Conservation (phyloP, 331 rosid species). For the Malus hybrid region DNA sequence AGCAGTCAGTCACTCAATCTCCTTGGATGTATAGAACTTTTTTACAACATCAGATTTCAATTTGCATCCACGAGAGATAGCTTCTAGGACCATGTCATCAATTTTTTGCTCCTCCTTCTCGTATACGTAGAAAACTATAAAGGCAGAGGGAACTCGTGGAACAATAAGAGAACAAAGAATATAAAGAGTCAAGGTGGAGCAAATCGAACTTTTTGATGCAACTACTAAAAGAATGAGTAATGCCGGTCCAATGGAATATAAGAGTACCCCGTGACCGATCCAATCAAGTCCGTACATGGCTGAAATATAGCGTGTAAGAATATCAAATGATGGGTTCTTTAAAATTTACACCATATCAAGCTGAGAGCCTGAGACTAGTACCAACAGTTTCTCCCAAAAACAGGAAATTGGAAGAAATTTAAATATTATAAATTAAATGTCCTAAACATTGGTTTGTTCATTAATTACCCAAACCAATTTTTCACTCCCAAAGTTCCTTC, state of each 20-base stretch:
- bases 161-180: neutral
- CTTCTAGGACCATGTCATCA: slow-evolving; percentile 40
- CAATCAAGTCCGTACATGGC: neutral
- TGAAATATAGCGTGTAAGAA: neutral
- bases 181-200: neutral
- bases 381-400: neutral
- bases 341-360: too few relatives aligned
- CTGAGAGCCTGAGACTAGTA: too few relatives aligned
- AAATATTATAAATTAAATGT: too few relatives aligned
- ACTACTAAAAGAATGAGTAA: neutral
- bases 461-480: neutral
- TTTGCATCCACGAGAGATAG: slow-evolving; percentile 46
- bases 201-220: neutral
- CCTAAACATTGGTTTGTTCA: neutral
- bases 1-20: slow-evolving; percentile 32
- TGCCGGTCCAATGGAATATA: neutral
- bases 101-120: slow-evolving; percentile 80
- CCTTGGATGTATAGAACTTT: slow-evolving; percentile 46
- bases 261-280: neutral
- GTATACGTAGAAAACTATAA: slow-evolving; percentile 58
- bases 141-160: slow-evolving; percentile 60
- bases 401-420: neutral
- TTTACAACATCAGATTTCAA: slow-evolving; percentile 43
- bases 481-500: neutral
- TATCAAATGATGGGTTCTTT: neutral